These are phyloP conservation scores for Trichoderma sp. DNA, from an alignment of 2,329 filamentous ascomycete species.

Conservation along the genomic window DNA sequence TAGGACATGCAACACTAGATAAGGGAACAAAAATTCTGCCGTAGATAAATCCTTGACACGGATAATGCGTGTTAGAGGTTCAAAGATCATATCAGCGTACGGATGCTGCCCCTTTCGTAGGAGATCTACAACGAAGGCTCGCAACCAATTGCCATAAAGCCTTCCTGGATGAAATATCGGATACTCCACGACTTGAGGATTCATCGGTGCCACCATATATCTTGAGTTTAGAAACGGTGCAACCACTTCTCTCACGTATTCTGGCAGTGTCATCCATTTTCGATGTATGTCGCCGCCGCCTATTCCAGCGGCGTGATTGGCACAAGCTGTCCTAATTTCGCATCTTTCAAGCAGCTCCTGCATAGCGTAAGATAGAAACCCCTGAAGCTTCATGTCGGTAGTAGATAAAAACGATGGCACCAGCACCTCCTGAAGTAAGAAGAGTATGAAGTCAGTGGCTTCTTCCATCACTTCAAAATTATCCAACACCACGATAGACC, in stretches of 20 bases:
- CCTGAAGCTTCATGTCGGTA: constrained; percentile 82
- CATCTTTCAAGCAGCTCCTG: constrained; percentile 82
- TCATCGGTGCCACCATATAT: constrained; percentile 68
- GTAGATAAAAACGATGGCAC: constrained; percentile 90
- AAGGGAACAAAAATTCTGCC: constrained; percentile 84
- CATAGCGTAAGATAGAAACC: constrained; percentile 91
- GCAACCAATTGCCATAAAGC: constrained; percentile 78
- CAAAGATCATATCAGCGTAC: constrained; percentile 75
- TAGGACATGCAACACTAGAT: constrained; percentile 78
- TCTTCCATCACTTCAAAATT: constrained; percentile 81
- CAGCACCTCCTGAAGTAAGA: constrained; percentile 80
- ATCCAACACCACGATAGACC: constrained; percentile 78
- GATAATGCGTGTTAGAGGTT: constrained; percentile 77
- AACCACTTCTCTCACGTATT: constrained; percentile 75
- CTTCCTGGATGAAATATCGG: constrained; percentile 71
- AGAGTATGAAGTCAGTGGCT: constrained; percentile 79
- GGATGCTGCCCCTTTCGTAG: constrained; percentile 72
- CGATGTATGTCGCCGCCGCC: constrained; percentile 61
- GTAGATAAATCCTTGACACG: constrained; percentile 82
- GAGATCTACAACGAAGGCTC: constrained; percentile 76
- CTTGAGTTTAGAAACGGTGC: constrained; percentile 83
- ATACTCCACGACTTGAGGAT: constrained; percentile 59
- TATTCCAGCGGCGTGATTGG: constrained; percentile 38
- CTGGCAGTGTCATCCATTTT: constrained; percentile 76
- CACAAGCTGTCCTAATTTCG: constrained; percentile 61